phyloP scores from a whole-genome alignment of 2,329 filamentous ascomycete genomes.

The Ophiognomonia clavigignenti-juglandacearum region DNA sequence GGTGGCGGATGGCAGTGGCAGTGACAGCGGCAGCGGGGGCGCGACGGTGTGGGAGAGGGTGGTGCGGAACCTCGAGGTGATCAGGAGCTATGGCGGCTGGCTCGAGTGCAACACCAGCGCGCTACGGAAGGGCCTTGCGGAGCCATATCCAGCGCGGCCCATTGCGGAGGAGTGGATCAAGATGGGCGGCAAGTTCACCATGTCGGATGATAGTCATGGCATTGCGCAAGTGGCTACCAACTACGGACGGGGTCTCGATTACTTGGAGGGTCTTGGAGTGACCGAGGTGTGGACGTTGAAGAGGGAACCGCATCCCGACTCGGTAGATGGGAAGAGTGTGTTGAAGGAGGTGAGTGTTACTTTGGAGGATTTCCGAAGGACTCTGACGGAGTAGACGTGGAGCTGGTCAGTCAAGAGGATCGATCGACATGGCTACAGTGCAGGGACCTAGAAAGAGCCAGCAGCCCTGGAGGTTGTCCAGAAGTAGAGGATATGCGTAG shows the following conservation, averaged over 20 bases:
- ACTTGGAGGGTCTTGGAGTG: slow-evolving; percentile 63
- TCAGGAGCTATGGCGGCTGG: slow-evolving; percentile 71
- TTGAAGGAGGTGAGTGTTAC: slow-evolving; percentile 40
- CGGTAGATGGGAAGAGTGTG: slow-evolving; percentile 26
- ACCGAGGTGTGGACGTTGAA: slow-evolving; percentile 54
- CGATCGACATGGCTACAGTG: not conserved
- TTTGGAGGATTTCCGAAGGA: slow-evolving; percentile 33
- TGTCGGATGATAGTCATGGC: slow-evolving; percentile 94
- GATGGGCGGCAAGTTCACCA: slow-evolving; percentile 75
- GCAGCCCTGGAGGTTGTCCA: not conserved
- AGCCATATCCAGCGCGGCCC: slow-evolving; percentile 79
- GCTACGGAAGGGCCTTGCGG: slow-evolving; percentile 80
- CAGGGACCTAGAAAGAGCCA: not conserved
- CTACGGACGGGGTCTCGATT: slow-evolving; percentile 66
- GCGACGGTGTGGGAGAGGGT: slow-evolving; percentile 67
- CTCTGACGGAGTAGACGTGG: slow-evolving; percentile 17
- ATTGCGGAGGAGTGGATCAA: slow-evolving; percentile 75
- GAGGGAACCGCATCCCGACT: slow-evolving; percentile 29
- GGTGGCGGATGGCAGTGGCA: slow-evolving; percentile 10
- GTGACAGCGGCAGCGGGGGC: too few species aligned
- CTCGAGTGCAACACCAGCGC: slow-evolving; percentile 87
- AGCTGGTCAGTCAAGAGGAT: not conserved
- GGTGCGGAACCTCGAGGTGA: slow-evolving; percentile 66
- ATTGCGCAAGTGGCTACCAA: slow-evolving; percentile 83
- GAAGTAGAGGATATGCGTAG: too few species aligned